Evolutionary conservation across 2,329 filamentous ascomycete species (phyloP).

Genomic region (Ophiostoma himal-ulmi): DNA sequence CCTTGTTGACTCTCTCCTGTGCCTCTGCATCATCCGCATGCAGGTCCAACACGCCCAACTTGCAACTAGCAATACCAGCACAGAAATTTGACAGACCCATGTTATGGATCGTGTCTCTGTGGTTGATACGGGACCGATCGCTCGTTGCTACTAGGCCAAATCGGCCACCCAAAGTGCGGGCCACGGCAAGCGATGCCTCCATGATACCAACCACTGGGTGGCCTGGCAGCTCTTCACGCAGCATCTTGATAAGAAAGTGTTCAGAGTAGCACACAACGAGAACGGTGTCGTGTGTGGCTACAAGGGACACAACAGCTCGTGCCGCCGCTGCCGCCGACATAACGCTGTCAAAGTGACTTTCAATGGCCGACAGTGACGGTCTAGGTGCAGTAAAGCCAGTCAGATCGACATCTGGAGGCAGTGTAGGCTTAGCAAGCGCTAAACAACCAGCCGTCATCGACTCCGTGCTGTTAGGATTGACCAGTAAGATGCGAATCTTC

Average conservation of each 20-base stretch:
- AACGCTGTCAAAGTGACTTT: slow-evolving; percentile 26
- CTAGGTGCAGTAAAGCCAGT: slow-evolving; percentile 25
- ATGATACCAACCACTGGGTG: slow-evolving; percentile 27
- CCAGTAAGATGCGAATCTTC: slow-evolving; percentile 25
- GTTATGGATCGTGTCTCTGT: slow-evolving; percentile 24
- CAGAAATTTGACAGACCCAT: slow-evolving; percentile 25
- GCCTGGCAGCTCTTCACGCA: slow-evolving; percentile 25
- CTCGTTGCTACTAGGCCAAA: slow-evolving; percentile 25
- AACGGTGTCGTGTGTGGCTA: slow-evolving; percentile 25
- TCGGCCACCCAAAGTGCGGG: slow-evolving; percentile 25
- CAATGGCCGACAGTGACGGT: slow-evolving; percentile 24
- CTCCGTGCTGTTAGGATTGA: slow-evolving; percentile 26
- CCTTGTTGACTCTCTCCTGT: slow-evolving; percentile 17
- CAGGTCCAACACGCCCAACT: slow-evolving; percentile 26
- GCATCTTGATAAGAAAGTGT: slow-evolving; percentile 25
- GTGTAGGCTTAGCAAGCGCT: slow-evolving; percentile 22
- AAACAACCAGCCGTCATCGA: slow-evolving; percentile 25
- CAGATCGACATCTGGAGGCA: slow-evolving; percentile 24
- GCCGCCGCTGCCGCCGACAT: slow-evolving; percentile 26
- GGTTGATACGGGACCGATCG: slow-evolving; percentile 22
- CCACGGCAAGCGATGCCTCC: slow-evolving; percentile 27
- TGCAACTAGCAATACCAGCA: slow-evolving; percentile 25
- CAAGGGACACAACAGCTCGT: slow-evolving; percentile 26
- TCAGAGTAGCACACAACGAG: slow-evolving; percentile 28
- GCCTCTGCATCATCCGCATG: slow-evolving; percentile 19